Base-by-base conservation (phyloP, 805 yeast species). In the Saccharomycodes ludwigii region DNA sequence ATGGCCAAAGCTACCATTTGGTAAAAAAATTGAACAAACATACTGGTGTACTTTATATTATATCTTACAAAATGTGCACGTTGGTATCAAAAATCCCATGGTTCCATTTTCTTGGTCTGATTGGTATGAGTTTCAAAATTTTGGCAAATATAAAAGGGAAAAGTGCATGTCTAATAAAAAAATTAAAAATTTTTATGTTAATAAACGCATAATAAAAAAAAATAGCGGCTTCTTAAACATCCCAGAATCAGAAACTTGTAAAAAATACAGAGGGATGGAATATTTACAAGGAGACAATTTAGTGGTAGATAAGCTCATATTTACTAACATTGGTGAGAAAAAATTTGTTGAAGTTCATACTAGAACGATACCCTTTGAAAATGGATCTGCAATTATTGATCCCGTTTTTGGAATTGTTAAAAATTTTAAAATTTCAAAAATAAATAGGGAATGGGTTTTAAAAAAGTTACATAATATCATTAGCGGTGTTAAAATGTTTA, bases 31-130 rank as follows among this genome's bases (percentile, higher is more conserved):
- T n/a, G n/a, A n/a, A n/a, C n/a, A n/a, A n/a, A n/a, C n/a, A n/a
- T n/a, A n/a, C n/a, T n/a, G n/a, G n/a, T n/a, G n/a, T n/a, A n/a
- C n/a, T n/a, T n/a, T n/a, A n/a, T n/a, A n/a, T n/a, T n/a, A n/a
- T n/a, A n/a, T n/a, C n/a, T n/a, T n/a, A n/a, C n/a, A n/a, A n/a
- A n/a, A n/a, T n/a, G n/a, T n/a, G n/a, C n/a, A 37, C 54, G 41
- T 13, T 48, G 33, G 33, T 3, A 16, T 22, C 8, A 5, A 3
- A 1, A 22, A 32, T 18, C 36, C 36, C 6, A 17, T 21, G 6
- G 7, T 36, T 6, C 35, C 39, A 13, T 36, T 36, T 32, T 32
- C 36, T 10, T 36, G 39, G 39, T 11, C 7, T 12, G 39, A 36
- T 27, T 36, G 39, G 39, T 29, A 21, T 16, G 36, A 29, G n/a